Evolutionary conservation across 225 moss, liverwort and hornwort genomes (phyloP), one percentile per base, ranked within the genome.

Genomic region (Anthoceros angustus): DNA sequence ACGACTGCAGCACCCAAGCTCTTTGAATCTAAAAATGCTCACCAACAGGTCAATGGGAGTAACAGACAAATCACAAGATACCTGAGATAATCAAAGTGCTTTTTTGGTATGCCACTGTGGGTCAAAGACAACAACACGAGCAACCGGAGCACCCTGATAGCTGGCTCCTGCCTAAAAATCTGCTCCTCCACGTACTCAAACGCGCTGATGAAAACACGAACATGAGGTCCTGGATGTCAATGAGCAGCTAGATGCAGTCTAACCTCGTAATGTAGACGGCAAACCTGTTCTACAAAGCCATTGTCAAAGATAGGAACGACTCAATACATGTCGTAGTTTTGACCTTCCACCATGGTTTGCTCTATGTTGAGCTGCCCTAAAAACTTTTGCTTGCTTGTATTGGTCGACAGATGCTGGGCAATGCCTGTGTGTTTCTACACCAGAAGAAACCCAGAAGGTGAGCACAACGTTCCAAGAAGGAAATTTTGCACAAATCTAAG

Each of bases 21-120:
- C 32, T 32, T 1, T 32, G 32, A 4, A 32, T 32, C 32, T 32
- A 32, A 1, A 32, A 32, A 32, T 32, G 32, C 32, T 32, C 32
- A 32, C 1, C 32, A 32, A 32, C 32, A 32, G 32, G 32, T 32
- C 32, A 32, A 32, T 32, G 4, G 4, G 32, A 32, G 4, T 4
- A 32, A 32, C 32, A 32, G 32, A 1, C 32, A 4, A 32, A 32
- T 32, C 32, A 32, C 32, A 32, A 4, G 66, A 48, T 77, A 83
- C 92, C 92, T 89, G 74, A 98, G 71, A 74, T 92, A 92, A 71
- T 98, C 98, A 61, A 82, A 98, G 42, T 98, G 88, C 76, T 89
- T 98, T 74, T 92, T 98, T 42, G 89, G 92, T 64, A 98, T 76
- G 60, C 98, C 98, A 61, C 86, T 86, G 66, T 80, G 92, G 43